phyloP scores from a whole-genome alignment of 495 filamentous ascomycete genomes.

The Pyrenula massariospora region DNA sequence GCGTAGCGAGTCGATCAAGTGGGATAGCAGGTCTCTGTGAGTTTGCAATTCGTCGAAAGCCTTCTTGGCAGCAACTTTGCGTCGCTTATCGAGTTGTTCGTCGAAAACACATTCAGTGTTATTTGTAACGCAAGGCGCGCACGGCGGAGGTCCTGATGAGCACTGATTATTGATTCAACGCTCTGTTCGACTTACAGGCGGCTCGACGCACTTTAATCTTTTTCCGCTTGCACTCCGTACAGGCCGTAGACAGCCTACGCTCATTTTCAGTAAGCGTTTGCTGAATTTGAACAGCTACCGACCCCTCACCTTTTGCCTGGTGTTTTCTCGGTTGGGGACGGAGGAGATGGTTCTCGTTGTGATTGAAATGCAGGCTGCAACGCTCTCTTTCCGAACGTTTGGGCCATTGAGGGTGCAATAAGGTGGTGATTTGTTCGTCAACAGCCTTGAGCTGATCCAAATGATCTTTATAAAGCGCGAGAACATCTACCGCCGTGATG shows the following conservation, averaged over 20 bases:
- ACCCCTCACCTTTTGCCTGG: background rate
- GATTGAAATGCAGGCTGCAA: background rate
- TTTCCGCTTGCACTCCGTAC: background rate
- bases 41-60: slow-evolving; percentile 23
- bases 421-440: no score
- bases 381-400: background rate
- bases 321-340: background rate
- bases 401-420: background rate
- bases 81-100: slow-evolving; percentile 24
- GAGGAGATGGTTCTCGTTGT: background rate
- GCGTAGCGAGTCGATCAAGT: slow-evolving; percentile 18
- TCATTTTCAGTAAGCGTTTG: background rate
- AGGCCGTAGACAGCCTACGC: background rate
- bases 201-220: background rate
- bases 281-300: background rate
- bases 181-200: background rate
- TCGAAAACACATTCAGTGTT: slow-evolving; percentile 26
- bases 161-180: slow-evolving; percentile 15
- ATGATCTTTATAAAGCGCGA: no score
- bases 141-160: slow-evolving; percentile 23
- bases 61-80: slow-evolving; percentile 27
- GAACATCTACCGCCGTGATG: no score
- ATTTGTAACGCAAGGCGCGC: slow-evolving; percentile 22
- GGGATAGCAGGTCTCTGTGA: slow-evolving; percentile 19
- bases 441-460: no score